A percentile compares a stretch with the other conserved stretches of the same genome.
These are phyloP conservation scores for Piromyces finnis DNA, from an alignment of 192 early-diverging fungal species.

Conservation along the genomic window DNA sequence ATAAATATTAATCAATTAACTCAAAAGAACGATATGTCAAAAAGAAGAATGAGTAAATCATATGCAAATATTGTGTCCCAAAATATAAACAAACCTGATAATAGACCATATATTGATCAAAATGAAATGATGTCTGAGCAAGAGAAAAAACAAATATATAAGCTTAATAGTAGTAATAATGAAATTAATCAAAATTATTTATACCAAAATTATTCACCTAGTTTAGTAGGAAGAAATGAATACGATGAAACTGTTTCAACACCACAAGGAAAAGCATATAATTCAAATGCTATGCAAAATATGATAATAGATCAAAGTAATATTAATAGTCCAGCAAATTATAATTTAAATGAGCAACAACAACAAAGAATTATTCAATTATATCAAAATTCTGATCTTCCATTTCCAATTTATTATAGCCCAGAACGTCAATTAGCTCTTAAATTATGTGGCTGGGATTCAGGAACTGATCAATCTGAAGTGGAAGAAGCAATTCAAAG, in stretches of 20 bases:
- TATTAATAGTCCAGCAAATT: neutral
- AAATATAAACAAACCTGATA: neutral
- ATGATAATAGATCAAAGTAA: neutral
- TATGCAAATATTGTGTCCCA: neutral
- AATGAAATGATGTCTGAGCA: neutral
- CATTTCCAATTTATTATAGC: constrained; percentile 5
- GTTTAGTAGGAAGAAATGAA: neutral
- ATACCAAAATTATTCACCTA: neutral
- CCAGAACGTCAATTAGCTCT: constrained; percentile 25
- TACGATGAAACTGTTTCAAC: neutral
- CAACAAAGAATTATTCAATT: neutral
- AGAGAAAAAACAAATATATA: neutral
- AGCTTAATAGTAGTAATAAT: neutral
- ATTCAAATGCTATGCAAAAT: neutral
- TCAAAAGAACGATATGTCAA: neutral
- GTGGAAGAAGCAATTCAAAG: constrained; percentile 17
- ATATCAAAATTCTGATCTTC: neutral
- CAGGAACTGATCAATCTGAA: constrained; percentile 9
- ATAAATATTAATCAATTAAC: no score
- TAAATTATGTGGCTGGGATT: constrained; percentile 29
- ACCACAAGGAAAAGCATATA: neutral
- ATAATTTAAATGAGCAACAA: neutral
- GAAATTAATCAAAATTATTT: neutral
- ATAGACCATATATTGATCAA: neutral
- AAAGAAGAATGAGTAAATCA: constrained; percentile 3